Evolutionary conservation across 768 basidiomycete genomes (phyloP), one percentile per base, ranked within the genome.

Genomic region (Tulasnella sp.): DNA sequence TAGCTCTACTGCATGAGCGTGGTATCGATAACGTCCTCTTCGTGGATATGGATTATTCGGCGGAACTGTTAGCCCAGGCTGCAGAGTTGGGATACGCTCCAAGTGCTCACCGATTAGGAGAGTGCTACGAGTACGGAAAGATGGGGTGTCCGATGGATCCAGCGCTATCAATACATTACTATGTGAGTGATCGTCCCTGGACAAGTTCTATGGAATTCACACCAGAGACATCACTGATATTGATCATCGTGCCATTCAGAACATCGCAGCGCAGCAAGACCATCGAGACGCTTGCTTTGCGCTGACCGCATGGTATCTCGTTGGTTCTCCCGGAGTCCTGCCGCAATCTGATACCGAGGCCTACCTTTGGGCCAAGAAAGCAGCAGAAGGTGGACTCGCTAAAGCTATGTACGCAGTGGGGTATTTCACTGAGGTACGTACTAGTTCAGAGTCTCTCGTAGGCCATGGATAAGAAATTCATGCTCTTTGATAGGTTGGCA

Each of bases 341-440:
- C 94, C 96, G 0, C 96, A 99, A 68, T 96, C 92, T 0, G 96
- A 99, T 69, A 98, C 94, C 0, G 96, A 99, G 68, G 96, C 96
- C 10, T 98, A 83, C 72, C 75, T 99, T 2, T 99, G 96, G 96
- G 91, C 96, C 4, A 88, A 88, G 72, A 92, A 84, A 67, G 92
- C 96, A 22, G 93, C 92, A 17, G 93, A 97, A 29, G 81, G 79
- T 10, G 94, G 92, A 0, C 77, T 99, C 12, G 80, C 83, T 3
- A 99, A 99, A 70, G 96, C 96, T 10, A 88, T 96, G 83, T 99
- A 99, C 65, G 96, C 93, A 21, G 85, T 93, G 0, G 96, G 96
- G 1, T 99, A 99, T 74, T 99, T 99, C 70, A 79, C 85, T 63
- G 94, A 99, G 73, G 74, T 75, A 30, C 55, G 73, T 70, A n/a